phyloP scores from a whole-genome alignment of 331 rosid genomes.

The Rhamnella rubrinervis region DNA sequence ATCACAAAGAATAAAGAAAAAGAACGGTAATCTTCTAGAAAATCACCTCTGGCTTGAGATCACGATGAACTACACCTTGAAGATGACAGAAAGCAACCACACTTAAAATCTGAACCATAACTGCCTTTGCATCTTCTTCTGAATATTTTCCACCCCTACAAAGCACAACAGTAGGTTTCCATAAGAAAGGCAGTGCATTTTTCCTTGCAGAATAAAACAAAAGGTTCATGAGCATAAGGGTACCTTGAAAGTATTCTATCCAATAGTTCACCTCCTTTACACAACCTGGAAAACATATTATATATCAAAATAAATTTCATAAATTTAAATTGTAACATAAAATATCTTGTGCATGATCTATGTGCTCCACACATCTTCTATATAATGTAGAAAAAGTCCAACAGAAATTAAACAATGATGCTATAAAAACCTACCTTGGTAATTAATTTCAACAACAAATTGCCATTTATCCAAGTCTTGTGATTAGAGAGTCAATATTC shows the following conservation, averaged over 20 bases:
- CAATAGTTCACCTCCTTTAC: conserved; percentile 87
- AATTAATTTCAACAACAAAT: background rate
- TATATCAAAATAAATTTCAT: conserved; percentile 12
- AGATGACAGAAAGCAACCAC: conserved; percentile 82
- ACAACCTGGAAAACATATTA: conserved; percentile 54
- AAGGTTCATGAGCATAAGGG: conserved; percentile 6
- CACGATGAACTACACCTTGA: conserved; percentile 92
- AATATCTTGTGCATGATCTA: too few relatives aligned
- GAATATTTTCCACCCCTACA: conserved; percentile 84
- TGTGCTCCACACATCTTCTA: too few relatives aligned
- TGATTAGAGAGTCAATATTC: background rate
- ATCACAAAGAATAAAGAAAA: background rate
- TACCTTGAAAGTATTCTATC: conserved; percentile 92
- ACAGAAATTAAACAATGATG: too few relatives aligned
- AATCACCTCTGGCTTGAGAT: conserved; percentile 86
- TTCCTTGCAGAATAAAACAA: conserved; percentile 20
- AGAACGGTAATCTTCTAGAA: conserved; percentile 13
- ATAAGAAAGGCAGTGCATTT: conserved; percentile 17
- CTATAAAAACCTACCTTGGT: background rate
- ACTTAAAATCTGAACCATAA: conserved; percentile 75
- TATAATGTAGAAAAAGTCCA: too few relatives aligned
- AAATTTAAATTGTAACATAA: background rate
- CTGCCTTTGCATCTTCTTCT: conserved; percentile 78
- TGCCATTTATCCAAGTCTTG: background rate
- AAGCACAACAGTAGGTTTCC: conserved; percentile 17